These are phyloP conservation scores for Cordia subcordata DNA, from an alignment of 257 asterid species.

Conservation along the genomic window DNA sequence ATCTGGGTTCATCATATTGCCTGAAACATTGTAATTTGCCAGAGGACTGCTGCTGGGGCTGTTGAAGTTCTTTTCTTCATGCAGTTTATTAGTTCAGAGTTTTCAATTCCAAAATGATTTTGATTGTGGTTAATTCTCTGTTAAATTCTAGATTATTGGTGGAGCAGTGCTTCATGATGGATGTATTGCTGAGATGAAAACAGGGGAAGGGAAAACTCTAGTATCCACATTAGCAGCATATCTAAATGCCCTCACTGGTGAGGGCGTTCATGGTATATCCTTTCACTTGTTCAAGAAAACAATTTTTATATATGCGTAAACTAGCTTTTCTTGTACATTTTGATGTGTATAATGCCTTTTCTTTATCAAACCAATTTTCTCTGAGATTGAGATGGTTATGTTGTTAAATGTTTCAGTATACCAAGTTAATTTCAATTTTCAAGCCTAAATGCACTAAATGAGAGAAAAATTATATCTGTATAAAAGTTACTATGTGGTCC, in stretches of 20 bases:
- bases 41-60: too few relatives aligned
- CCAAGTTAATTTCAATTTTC: neutral
- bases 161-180: slow-evolving; percentile 99
- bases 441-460: neutral
- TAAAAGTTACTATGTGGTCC: neutral
- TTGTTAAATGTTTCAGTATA: neutral
- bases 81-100: too few relatives aligned
- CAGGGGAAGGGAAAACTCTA: slow-evolving; percentile 98
- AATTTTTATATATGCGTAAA: too few relatives aligned
- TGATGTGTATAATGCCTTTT: too few relatives aligned
- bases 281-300: slow-evolving; percentile 12
- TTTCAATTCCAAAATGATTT: neutral
- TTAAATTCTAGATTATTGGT: slow-evolving; percentile 64
- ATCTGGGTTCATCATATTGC: too few relatives aligned
- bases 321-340: too few relatives aligned
- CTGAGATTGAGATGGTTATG: neutral
- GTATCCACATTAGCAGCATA: slow-evolving; percentile 98
- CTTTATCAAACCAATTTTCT: too few relatives aligned
- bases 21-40: too few relatives aligned
- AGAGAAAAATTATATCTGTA: neutral
- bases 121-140: slow-evolving; percentile 8
- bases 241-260: slow-evolving; percentile 88
- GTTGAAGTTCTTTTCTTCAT: too few relatives aligned
- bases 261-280: slow-evolving; percentile 92
- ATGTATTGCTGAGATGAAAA: slow-evolving; percentile 97